Percentiles rank a stretch among this genome's conserved stretches.
These are phyloP conservation scores for Trichocladium antarcticum DNA, from an alignment of 495 filamentous ascomycete genomes.

Conservation along the genomic window DNA sequence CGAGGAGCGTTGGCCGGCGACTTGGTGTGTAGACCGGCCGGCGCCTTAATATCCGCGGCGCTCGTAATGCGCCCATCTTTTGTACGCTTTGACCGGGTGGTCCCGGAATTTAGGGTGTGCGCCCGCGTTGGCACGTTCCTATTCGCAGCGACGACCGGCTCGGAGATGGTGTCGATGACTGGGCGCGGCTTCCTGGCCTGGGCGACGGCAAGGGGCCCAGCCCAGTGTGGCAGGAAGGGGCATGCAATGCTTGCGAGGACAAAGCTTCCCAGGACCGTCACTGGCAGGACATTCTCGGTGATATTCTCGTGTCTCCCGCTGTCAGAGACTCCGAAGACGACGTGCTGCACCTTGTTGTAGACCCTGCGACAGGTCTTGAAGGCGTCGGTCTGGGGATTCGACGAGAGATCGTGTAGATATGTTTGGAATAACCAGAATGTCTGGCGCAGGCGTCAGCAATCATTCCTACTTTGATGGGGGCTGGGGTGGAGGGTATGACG, in stretches of 20 bases:
- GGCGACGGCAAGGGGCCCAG: constrained; percentile 60
- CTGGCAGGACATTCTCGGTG: constrained; percentile 61
- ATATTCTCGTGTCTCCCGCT: constrained; percentile 53
- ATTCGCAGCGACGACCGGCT: constrained; percentile 34
- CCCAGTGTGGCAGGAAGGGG: constrained; percentile 45
- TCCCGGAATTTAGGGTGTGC: constrained; percentile 47
- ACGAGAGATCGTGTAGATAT: constrained; percentile 61
- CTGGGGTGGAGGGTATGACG: constrained; percentile 16
- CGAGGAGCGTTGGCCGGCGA: neutral
- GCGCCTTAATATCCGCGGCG: constrained; percentile 29
- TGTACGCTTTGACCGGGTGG: constrained; percentile 37
- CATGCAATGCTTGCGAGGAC: constrained; percentile 52
- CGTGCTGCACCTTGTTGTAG: constrained; percentile 70
- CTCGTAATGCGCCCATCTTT: constrained; percentile 34
- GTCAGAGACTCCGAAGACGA: constrained; percentile 61
- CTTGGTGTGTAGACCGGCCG: constrained; percentile 14
- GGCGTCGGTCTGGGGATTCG: constrained; percentile 53
- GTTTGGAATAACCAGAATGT: constrained; percentile 79
- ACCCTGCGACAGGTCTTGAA: constrained; percentile 65
- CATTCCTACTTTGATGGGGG: neutral
- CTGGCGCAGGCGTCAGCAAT: constrained; percentile 31
- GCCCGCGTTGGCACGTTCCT: constrained; percentile 46
- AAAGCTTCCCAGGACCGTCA: constrained; percentile 60
- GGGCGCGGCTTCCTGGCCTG: constrained; percentile 59
- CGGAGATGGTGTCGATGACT: constrained; percentile 43